These are phyloP conservation scores for Chlorella sorokiniana DNA, from an alignment of 139 green algal genomes.

Conservation along the genomic window DNA sequence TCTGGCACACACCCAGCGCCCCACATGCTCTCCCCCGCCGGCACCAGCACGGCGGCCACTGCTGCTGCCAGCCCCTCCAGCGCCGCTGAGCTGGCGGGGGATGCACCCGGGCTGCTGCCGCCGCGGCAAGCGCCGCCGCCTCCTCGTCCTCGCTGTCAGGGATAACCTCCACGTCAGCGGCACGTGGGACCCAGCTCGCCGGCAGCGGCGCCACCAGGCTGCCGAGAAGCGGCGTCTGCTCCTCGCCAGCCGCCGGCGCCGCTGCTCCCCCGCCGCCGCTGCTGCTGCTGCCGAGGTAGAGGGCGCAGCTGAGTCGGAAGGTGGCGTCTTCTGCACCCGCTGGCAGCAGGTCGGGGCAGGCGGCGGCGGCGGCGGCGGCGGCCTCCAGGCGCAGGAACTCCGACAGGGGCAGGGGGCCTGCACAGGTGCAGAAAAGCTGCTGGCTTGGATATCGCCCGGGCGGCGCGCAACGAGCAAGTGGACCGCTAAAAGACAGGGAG, in stretches of 20 bases:
- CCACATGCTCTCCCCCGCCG: background rate
- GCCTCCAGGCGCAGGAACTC: constrained; percentile 8
- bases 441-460: background rate
- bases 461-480: background rate
- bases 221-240: background rate
- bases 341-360: background rate
- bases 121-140: background rate
- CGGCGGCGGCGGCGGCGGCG: background rate
- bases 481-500: background rate
- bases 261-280: background rate
- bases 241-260: background rate
- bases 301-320: constrained; percentile 6
- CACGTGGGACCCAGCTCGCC: background rate
- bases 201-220: background rate
- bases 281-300: background rate
- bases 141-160: constrained; percentile 13
- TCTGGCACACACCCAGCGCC: background rate
- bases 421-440: background rate
- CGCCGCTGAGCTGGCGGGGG: background rate
- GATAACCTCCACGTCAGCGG: background rate
- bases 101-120: background rate
- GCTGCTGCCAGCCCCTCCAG: background rate
- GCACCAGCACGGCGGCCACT: background rate
- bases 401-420: constrained; percentile 13
- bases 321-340: background rate